phyloP scores from a whole-genome alignment of 768 basidiomycete genomes.

The Phaeolepiota aurea region DNA sequence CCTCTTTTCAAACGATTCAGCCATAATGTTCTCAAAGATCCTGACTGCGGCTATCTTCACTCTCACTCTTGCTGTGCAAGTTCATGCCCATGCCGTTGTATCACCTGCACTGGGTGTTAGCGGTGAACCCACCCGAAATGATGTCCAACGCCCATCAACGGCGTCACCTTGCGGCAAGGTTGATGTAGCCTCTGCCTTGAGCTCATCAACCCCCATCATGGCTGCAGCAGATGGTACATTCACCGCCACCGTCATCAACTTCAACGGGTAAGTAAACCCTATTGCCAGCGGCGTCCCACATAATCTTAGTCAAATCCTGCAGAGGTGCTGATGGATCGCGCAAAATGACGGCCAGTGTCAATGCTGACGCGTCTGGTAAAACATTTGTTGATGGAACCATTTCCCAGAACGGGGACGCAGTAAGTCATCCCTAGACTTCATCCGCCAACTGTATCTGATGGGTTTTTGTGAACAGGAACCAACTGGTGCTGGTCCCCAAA shows the following conservation, averaged over 20 bases:
- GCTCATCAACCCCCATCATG: slow-evolving; percentile 26
- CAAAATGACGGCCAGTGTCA: slow-evolving; percentile 24
- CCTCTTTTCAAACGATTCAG: slow-evolving; percentile 4
- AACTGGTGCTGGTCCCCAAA: slow-evolving; percentile 16
- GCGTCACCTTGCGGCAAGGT: slow-evolving; percentile 31
- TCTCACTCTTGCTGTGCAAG: slow-evolving; percentile 26
- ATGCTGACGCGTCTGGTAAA: slow-evolving; percentile 22
- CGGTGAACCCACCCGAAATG: slow-evolving; percentile 18
- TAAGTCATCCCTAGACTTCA: slow-evolving; percentile 13
- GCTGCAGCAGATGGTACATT: slow-evolving; percentile 34
- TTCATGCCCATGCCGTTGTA: slow-evolving; percentile 31
- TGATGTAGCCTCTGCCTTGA: slow-evolving; percentile 30
- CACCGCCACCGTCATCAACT: slow-evolving; percentile 30
- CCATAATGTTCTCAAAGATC: slow-evolving; percentile 20
- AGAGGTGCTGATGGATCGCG: slow-evolving; percentile 35
- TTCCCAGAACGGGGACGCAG: slow-evolving; percentile 26
- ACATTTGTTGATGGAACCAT: slow-evolving; percentile 20
- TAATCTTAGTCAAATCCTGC: too few species aligned
- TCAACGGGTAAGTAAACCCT: slow-evolving; percentile 40
- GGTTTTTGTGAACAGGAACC: slow-evolving; percentile 25
- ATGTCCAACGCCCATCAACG: slow-evolving; percentile 24
- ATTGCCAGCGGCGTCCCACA: too few species aligned
- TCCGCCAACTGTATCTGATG: background rate
- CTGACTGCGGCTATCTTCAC: slow-evolving; percentile 20
- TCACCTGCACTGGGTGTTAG: slow-evolving; percentile 31